Percentiles rank a stretch among this genome's conserved stretches.
These are phyloP conservation scores for Penium margaritaceum DNA, from an alignment of 139 green algal species.

Conservation along the genomic window DNA sequence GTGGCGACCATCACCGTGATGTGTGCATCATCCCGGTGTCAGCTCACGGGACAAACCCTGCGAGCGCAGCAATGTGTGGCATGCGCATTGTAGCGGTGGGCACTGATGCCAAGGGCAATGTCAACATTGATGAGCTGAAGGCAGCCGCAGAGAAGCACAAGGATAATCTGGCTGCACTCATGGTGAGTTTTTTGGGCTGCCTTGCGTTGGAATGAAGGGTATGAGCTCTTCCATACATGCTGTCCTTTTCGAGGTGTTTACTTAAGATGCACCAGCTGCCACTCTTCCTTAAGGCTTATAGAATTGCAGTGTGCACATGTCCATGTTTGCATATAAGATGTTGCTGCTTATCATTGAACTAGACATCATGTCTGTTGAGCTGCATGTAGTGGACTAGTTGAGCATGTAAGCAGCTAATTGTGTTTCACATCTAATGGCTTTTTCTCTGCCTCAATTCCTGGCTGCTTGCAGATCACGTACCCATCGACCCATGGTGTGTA, in stretches of 20 bases:
- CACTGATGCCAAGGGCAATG: constrained; percentile 76
- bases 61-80: constrained; percentile 85
- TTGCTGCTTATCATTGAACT: no score
- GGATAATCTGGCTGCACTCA: constrained; percentile 87
- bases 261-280: no score
- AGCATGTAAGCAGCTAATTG: not conserved
- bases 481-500: constrained; percentile 94
- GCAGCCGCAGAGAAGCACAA: constrained; percentile 67
- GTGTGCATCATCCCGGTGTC: constrained; percentile 95
- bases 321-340: not conserved
- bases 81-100: constrained; percentile 85
- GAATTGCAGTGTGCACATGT: not conserved
- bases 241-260: no score
- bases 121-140: constrained; percentile 83
- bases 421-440: not conserved
- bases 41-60: constrained; percentile 95
- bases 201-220: no score
- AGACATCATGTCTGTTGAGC: not conserved
- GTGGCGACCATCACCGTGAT: constrained; percentile 65
- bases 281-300: no score
- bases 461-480: constrained; percentile 69
- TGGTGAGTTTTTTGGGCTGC: no score
- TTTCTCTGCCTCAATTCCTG: not conserved
- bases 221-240: no score
- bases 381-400: not conserved